A percentile compares a stretch with the other conserved stretches of the same genome.
Conservation (phyloP, 441 rosid genomes). For the Bocquillonia castaneifolia region DNA sequence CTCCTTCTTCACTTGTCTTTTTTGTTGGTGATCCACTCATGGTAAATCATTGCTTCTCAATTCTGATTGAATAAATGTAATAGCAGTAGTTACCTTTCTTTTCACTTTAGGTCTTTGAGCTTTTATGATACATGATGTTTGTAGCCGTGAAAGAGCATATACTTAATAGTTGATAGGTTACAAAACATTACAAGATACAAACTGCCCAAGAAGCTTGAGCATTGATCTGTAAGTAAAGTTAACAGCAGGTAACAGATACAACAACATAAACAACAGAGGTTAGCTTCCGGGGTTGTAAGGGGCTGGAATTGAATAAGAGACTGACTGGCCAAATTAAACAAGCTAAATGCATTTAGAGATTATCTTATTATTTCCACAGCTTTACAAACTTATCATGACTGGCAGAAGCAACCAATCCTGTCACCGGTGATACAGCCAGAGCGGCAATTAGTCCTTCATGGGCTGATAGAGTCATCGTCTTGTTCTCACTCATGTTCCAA, state of each 20-base stretch:
- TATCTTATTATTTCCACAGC: slow-evolving; percentile 64
- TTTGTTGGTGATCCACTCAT: slow-evolving; percentile 26
- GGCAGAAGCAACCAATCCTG: slow-evolving; percentile 79
- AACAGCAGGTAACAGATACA: slow-evolving; percentile 9
- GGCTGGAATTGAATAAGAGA: slow-evolving; percentile 7
- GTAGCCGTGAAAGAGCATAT: not conserved
- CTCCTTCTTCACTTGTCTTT: slow-evolving; percentile 12
- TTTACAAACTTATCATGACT: slow-evolving; percentile 78
- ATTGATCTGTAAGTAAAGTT: slow-evolving; percentile 14
- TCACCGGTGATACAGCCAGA: slow-evolving; percentile 59
- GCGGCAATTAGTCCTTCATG: slow-evolving; percentile 71
- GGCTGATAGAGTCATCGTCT: slow-evolving; percentile 60
- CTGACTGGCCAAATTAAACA: slow-evolving; percentile 14
- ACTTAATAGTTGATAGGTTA: not conserved
- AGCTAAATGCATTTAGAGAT: slow-evolving; percentile 3
- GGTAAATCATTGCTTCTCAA: not conserved
- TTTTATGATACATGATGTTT: not conserved
- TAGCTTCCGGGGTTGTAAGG: slow-evolving; percentile 23
- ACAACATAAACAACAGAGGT: slow-evolving; percentile 22
- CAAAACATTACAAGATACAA: slow-evolving; percentile 14
- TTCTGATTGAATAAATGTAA: too few species aligned
- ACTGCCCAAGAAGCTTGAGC: slow-evolving; percentile 17
- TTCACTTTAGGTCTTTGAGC: too few species aligned
- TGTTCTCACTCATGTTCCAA: slow-evolving; percentile 83
- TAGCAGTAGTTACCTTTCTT: too few species aligned